Evolutionary conservation across 352 stramenopile species (phyloP).

Genomic region (Blastocystis sp.): DNA sequence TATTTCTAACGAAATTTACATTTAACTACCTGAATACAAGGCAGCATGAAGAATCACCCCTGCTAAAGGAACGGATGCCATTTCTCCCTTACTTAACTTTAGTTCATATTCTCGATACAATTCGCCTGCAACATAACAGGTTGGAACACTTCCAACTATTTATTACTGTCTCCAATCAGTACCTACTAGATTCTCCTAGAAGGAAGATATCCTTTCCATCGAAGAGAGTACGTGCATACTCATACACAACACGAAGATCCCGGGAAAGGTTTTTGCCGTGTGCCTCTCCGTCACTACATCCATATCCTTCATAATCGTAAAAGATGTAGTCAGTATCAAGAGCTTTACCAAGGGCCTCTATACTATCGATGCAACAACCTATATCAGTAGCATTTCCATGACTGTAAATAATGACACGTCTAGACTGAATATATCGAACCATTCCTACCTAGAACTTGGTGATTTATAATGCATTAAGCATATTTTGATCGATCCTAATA

Average conservation of each 20-base stretch:
- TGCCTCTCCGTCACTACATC: background rate
- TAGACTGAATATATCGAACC: background rate
- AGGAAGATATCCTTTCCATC: constrained; percentile 35
- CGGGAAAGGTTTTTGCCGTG: constrained; percentile 13
- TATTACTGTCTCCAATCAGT: background rate
- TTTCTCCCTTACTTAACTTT: background rate
- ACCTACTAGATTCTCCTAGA: constrained; percentile 25
- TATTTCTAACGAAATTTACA: background rate
- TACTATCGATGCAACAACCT: background rate
- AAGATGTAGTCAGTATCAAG: constrained; percentile 34
- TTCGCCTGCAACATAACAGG: constrained; percentile 5
- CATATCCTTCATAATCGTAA: constrained; percentile 59
- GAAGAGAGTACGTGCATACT: constrained; percentile 5
- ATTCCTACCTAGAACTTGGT: constrained; percentile 9
- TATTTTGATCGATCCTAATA: background rate
- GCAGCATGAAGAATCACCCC: constrained; percentile 28
- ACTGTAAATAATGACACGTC: constrained; percentile 56
- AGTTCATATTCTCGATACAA: background rate
- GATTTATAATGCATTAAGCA: constrained; percentile 21
- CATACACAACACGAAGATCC: constrained; percentile 41
- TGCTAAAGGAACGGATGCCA: background rate
- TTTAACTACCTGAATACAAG: constrained; percentile 11
- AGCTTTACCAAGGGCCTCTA: background rate
- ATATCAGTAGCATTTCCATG: constrained; percentile 46
- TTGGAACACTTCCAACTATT: constrained; percentile 48